A percentile compares a stretch with the other conserved stretches of the same genome.
Evolutionary conservation across 306 rosid genomes (phyloP).

Genomic region (Castanea sativa): DNA sequence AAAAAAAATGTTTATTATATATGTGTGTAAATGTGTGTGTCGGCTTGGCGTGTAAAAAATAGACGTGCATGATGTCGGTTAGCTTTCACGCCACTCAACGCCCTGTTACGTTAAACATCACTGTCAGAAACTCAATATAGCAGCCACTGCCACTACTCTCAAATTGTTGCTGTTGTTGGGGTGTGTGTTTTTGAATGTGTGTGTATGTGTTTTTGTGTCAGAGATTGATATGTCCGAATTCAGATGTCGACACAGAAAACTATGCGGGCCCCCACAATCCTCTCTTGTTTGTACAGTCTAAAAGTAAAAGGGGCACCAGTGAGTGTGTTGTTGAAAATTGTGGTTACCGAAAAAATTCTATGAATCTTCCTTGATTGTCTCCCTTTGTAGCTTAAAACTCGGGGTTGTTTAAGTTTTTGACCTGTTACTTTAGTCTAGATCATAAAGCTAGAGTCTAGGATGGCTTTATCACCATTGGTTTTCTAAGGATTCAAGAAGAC

Average conservation of each 20-base stretch:
- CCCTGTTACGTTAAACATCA: conserved; percentile 8
- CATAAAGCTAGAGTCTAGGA: too few species aligned
- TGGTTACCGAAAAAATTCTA: not conserved
- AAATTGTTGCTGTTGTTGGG: too few species aligned
- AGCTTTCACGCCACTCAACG: conserved; percentile 23
- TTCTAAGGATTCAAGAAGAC: too few species aligned
- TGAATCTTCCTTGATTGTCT: not conserved
- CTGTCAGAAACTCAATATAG: not conserved
- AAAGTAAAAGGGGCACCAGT: not conserved
- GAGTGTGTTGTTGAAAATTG: not conserved
- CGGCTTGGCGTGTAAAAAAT: too few species aligned
- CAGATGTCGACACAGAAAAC: not conserved
- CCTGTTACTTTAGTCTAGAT: not conserved
- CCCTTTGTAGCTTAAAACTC: not conserved
- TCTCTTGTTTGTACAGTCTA: not conserved
- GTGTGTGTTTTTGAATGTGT: too few species aligned
- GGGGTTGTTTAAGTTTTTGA: not conserved
- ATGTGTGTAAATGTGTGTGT: too few species aligned
- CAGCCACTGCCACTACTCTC: too few species aligned
- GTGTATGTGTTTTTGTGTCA: not conserved
- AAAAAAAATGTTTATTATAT: not conserved
- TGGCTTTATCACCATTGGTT: too few species aligned
- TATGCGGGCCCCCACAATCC: not conserved
- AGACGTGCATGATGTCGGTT: conserved; percentile 3
- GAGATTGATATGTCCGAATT: conserved; percentile 14